A percentile compares a stretch with the other conserved stretches of the same genome.
Conservation (phyloP, 2,329 filamentous ascomycete genomes). For the Phaeosphaeria sp. region DNA sequence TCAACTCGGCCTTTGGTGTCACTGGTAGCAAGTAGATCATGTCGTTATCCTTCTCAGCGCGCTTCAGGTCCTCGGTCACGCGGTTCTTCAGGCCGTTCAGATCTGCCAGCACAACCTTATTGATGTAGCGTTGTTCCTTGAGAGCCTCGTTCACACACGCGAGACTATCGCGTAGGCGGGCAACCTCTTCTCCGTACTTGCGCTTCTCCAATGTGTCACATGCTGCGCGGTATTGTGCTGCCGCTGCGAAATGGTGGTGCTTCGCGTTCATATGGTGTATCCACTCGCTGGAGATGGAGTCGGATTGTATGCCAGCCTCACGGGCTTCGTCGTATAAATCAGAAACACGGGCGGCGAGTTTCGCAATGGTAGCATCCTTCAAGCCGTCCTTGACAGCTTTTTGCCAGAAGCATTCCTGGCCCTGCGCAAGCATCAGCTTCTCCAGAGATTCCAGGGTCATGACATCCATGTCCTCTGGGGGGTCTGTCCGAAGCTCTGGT, state of each 20-base stretch:
- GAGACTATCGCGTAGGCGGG: conserved; percentile 81
- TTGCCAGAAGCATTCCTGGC: conserved; percentile 97
- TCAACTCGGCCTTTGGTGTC: conserved; percentile 86
- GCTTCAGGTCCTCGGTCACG: conserved; percentile 85
- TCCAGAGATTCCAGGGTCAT: conserved; percentile 83
- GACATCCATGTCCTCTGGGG: conserved; percentile 94
- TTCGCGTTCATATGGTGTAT: conserved; percentile 98
- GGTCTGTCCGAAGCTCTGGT: conserved; percentile 80
- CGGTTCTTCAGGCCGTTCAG: conserved; percentile 81
- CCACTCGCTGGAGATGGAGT: conserved; percentile 91
- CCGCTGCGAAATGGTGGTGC: conserved; percentile 95
- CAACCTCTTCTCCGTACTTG: conserved; percentile 94
- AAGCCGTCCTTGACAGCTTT: conserved; percentile 94
- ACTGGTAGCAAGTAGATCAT: conserved; percentile 90
- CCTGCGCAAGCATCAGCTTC: conserved; percentile 86
- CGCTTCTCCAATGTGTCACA: conserved; percentile 91
- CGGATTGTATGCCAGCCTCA: conserved; percentile 85
- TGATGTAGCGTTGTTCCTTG: conserved; percentile 82
- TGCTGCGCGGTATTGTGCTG: conserved; percentile 90
- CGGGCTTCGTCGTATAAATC: conserved; percentile 87
- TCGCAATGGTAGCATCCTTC: conserved; percentile 91
- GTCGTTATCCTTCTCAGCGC: conserved; percentile 96
- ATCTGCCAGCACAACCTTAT: conserved; percentile 80
- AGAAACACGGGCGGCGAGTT: conserved; percentile 87
- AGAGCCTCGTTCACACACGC: conserved; percentile 84